These are phyloP conservation scores for Paramecium sexaurelia DNA, from an alignment of 73 alveolate genomes.

Conservation along the genomic window DNA sequence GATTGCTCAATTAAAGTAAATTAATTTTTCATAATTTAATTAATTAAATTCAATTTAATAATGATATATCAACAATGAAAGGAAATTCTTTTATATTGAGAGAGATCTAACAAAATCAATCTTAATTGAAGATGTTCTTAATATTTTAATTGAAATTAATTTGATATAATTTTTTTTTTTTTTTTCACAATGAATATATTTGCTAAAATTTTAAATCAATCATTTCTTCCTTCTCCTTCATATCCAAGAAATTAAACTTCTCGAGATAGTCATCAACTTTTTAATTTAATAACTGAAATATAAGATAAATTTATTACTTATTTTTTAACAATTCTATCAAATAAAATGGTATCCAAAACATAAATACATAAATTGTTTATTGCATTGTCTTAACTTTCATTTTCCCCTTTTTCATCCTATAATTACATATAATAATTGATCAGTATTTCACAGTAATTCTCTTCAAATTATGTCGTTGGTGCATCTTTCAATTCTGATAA, in stretches of 20 bases:
- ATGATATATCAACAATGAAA: neutral
- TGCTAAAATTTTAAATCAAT: neutral
- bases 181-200: neutral
- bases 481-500: neutral
- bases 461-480: neutral
- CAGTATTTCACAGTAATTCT: neutral
- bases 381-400: neutral
- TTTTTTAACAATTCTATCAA: neutral
- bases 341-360: slow-evolving; percentile 7
- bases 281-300: neutral
- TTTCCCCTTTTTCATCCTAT: neutral
- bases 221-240: neutral
- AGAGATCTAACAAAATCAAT: too few relatives aligned
- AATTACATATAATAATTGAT: slow-evolving; percentile 31
- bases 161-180: neutral
- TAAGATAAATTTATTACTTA: neutral
- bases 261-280: slow-evolving; percentile 34
- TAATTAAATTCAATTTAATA: too few relatives aligned
- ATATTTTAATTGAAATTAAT: neutral
- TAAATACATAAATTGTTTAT: neutral
- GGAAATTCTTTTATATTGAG: neutral
- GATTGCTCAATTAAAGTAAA: neutral
- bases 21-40: neutral
- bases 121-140: too few relatives aligned
- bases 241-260: neutral